phyloP scores from a whole-genome alignment of 208 protist species.

The Leishmania arabica region DNA sequence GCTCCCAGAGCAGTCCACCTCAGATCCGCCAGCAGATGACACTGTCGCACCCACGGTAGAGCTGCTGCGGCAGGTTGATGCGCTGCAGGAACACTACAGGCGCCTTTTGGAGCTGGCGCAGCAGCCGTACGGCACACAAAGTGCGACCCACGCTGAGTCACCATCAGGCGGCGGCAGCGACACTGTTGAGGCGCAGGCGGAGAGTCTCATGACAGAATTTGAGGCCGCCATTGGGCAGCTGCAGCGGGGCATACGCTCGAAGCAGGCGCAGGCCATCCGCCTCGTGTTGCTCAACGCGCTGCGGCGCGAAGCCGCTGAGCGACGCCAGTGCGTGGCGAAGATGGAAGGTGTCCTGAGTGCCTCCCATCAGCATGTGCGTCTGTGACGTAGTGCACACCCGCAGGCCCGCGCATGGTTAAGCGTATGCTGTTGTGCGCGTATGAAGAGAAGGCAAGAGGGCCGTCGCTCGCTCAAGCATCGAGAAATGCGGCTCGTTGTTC shows the following conservation, averaged over 20 bases:
- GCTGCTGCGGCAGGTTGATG: conserved; percentile 37
- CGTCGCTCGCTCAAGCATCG: background rate
- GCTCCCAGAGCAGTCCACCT: background rate
- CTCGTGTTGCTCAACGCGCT: conserved; percentile 55
- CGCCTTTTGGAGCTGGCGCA: conserved; percentile 31
- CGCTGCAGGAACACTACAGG: conserved; percentile 34
- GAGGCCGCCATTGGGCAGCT: conserved; percentile 32
- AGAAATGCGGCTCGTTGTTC: background rate
- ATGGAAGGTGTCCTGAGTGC: conserved; percentile 56
- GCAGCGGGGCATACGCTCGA: conserved; percentile 73
- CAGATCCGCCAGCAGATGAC: background rate
- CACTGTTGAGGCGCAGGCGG: conserved; percentile 2
- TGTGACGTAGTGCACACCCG: conserved; percentile 3
- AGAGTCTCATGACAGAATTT: conserved; percentile 8
- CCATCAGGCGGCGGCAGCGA: background rate
- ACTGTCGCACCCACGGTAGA: conserved; percentile 27
- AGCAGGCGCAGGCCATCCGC: conserved; percentile 56
- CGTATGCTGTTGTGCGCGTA: background rate
- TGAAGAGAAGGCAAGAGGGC: background rate
- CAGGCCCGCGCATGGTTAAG: background rate
- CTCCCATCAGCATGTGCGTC: conserved; percentile 26
- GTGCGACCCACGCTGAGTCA: background rate
- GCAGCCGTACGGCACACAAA: background rate
- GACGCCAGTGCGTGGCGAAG: conserved; percentile 37
- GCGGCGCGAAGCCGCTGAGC: conserved; percentile 44